Evolutionary conservation across 208 protist species (phyloP).

Genomic region (Angomonas deanei): DNA sequence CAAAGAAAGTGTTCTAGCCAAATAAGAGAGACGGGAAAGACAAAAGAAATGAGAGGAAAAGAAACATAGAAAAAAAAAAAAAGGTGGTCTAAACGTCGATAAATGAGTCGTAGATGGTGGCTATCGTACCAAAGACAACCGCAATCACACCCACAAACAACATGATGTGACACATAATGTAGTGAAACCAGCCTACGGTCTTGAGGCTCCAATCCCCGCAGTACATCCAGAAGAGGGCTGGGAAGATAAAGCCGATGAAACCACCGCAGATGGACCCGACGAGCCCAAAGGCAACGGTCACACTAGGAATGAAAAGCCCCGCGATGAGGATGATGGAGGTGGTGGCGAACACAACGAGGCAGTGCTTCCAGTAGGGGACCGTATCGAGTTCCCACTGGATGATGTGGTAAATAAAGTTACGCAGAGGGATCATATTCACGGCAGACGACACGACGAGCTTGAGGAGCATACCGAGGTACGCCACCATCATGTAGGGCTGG

Average conservation of each 20-base stretch:
- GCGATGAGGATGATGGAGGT: slow-evolving; percentile 17
- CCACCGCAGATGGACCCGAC: slow-evolving; percentile 49
- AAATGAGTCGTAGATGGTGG: slow-evolving; percentile 35
- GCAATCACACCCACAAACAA: slow-evolving; percentile 46
- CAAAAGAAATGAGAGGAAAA: slow-evolving; percentile 6
- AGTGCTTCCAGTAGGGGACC: slow-evolving; percentile 27
- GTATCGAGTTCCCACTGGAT: slow-evolving; percentile 19
- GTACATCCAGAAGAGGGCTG: slow-evolving; percentile 49
- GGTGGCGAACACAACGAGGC: slow-evolving; percentile 6
- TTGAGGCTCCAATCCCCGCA: slow-evolving; percentile 29
- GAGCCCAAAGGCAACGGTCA: slow-evolving; percentile 51
- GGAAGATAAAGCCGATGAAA: slow-evolving; percentile 59
- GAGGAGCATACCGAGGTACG: slow-evolving; percentile 61
- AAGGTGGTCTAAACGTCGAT: background rate
- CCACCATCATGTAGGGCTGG: slow-evolving; percentile 59
- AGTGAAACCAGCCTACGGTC: slow-evolving; percentile 33
- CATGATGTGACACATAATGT: slow-evolving; percentile 35
- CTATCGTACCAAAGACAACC: slow-evolving; percentile 47
- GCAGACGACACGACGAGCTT: slow-evolving; percentile 53
- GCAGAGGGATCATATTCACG: slow-evolving; percentile 51
- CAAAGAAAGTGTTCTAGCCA: background rate
- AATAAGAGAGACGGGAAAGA: slow-evolving; percentile 2
- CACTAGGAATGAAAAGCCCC: slow-evolving; percentile 45
- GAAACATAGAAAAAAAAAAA: too few relatives aligned
- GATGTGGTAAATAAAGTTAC: slow-evolving; percentile 50